These are phyloP conservation scores for Ophiostoma tasmaniense DNA, from an alignment of 2,329 filamentous ascomycete genomes.

Conservation along the genomic window DNA sequence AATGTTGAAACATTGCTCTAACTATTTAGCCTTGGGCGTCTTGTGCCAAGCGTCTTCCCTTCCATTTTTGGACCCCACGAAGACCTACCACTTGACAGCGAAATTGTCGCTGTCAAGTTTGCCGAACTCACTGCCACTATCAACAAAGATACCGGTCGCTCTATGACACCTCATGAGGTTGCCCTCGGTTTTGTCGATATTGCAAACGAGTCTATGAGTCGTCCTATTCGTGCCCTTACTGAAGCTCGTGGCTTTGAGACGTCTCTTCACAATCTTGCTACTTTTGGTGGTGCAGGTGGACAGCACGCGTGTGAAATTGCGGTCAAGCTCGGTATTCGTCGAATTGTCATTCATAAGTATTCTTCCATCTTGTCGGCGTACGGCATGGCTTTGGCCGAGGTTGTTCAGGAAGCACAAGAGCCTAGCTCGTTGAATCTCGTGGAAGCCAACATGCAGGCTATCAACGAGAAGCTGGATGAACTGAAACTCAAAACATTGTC, in stretches of 20 bases:
- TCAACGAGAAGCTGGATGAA: no score
- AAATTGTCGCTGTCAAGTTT: slow-evolving; percentile 59
- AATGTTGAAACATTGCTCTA: no score
- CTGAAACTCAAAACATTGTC: no score
- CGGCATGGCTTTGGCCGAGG: slow-evolving; percentile 53
- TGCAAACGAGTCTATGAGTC: slow-evolving; percentile 62
- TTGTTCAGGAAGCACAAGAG: no score
- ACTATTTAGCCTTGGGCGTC: slow-evolving; percentile 39
- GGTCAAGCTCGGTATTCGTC: slow-evolving; percentile 69
- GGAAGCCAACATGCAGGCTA: no score
- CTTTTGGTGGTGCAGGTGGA: slow-evolving; percentile 84
- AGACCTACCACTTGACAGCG: slow-evolving; percentile 69
- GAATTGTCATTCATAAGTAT: slow-evolving; percentile 78
- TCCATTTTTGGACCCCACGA: slow-evolving; percentile 61
- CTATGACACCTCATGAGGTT: slow-evolving; percentile 50
- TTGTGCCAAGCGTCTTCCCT: slow-evolving; percentile 51
- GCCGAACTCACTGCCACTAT: slow-evolving; percentile 81
- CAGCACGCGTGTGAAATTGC: slow-evolving; percentile 86
- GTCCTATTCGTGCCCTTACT: slow-evolving; percentile 80
- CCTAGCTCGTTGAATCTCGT: no score
- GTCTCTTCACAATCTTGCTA: slow-evolving; percentile 75
- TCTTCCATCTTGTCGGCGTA: slow-evolving; percentile 85
- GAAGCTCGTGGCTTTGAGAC: slow-evolving; percentile 92
- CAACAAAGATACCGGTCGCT: slow-evolving; percentile 49
- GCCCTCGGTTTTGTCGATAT: slow-evolving; percentile 55